phyloP scores from a whole-genome alignment of 768 basidiomycete species.

The Psilocybe azurescens region DNA sequence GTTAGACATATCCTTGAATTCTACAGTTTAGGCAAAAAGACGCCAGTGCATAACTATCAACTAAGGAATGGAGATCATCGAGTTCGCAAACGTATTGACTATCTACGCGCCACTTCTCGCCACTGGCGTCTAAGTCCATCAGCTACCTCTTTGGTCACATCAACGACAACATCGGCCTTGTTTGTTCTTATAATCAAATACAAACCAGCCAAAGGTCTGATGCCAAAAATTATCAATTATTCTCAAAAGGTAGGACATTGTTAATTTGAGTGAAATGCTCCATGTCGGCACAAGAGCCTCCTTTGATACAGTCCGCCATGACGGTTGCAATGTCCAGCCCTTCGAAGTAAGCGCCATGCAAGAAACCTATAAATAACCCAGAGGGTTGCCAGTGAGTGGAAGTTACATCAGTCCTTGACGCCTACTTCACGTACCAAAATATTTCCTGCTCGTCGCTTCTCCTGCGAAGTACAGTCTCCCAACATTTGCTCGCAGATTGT shows the following conservation, averaged over 20 bases:
- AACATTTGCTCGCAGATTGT: slow-evolving; percentile 62
- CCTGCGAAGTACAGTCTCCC: slow-evolving; percentile 65
- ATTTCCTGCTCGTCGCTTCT: slow-evolving; percentile 61
- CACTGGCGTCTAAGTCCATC: slow-evolving; percentile 67
- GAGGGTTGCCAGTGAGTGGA: background rate
- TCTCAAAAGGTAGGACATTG: slow-evolving; percentile 33
- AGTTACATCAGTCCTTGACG: background rate
- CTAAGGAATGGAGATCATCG: background rate
- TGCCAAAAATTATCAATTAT: slow-evolving; percentile 13
- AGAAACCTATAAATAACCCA: slow-evolving; percentile 43
- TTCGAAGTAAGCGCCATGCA: slow-evolving; percentile 66
- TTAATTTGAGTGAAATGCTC: slow-evolving; percentile 28
- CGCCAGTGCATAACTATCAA: slow-evolving; percentile 49
- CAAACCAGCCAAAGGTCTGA: slow-evolving; percentile 78
- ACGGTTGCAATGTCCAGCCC: slow-evolving; percentile 45
- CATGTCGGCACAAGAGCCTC: slow-evolving; percentile 26
- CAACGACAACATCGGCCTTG: slow-evolving; percentile 95
- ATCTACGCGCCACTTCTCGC: slow-evolving; percentile 76
- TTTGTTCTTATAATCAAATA: slow-evolving; percentile 90
- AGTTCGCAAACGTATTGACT: slow-evolving; percentile 64
- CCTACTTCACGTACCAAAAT: slow-evolving; percentile 48
- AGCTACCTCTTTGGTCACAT: slow-evolving; percentile 70
- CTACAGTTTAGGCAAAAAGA: slow-evolving; percentile 28
- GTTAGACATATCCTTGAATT: too few species aligned
- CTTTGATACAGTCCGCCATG: slow-evolving; percentile 48